Percentiles rank a stretch among this genome's conserved stretches.
Conservation (phyloP, 1,284 basidiomycete genomes). For the Lentinus polychrous region DNA sequence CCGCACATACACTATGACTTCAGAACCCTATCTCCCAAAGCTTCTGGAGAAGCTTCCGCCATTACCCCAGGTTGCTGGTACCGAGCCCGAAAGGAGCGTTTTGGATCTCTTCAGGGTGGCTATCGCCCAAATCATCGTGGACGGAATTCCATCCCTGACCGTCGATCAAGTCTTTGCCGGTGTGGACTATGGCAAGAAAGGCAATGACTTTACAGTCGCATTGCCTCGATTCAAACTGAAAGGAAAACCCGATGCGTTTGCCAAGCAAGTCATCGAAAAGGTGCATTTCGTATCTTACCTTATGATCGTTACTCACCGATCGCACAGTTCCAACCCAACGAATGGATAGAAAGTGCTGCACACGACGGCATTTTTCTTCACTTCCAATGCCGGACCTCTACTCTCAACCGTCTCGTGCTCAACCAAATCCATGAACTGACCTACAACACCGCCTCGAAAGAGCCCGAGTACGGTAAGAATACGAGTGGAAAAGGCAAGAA, state of each 20-base stretch:
- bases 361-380: constrained; percentile 79
- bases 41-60: constrained; percentile 20
- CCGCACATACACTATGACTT: background rate
- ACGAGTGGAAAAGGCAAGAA: constrained; percentile 76
- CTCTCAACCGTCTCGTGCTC: constrained; percentile 74
- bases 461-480: constrained; percentile 71
- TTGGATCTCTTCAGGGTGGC: constrained; percentile 84
- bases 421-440: constrained; percentile 77
- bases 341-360: constrained; percentile 59
- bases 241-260: constrained; percentile 78
- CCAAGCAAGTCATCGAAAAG: constrained; percentile 64
- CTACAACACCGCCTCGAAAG: constrained; percentile 43
- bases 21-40: constrained; percentile 13
- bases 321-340: constrained; percentile 59
- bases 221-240: constrained; percentile 86
- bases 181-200: constrained; percentile 89
- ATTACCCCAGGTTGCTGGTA: constrained; percentile 54
- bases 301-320: background rate
- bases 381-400: constrained; percentile 69
- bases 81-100: constrained; percentile 65
- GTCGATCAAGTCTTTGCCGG: constrained; percentile 76
- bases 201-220: constrained; percentile 88
- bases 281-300: constrained; percentile 37
- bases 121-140: constrained; percentile 73
- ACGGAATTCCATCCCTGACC: constrained; percentile 61